Evolutionary conservation across 192 early-diverging fungal species (phyloP), one percentile per base, ranked within the genome.

Genomic region (Dissophora ornata): DNA sequence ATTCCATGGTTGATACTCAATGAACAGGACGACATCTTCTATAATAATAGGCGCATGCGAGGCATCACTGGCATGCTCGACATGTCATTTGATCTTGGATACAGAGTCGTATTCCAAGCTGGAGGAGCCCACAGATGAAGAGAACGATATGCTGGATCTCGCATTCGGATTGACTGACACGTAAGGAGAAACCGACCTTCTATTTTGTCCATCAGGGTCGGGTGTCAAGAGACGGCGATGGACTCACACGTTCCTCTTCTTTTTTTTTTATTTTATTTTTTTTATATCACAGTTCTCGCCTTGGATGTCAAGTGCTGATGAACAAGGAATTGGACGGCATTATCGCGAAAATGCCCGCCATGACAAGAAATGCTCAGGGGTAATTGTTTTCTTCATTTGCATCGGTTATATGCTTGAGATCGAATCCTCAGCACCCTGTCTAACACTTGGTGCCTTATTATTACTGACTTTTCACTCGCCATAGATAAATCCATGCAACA

Each of bases 81-180:
- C 95, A 1, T 97, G 96, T 73, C 97, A 98, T 77, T 88, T 98
- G 18, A 93, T 98, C 32, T 81, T 95, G 59, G 92, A 94, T 1
- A 84, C 85, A 42, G 82, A 92, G 26, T 88, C 90, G 53, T 98
- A 88, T 75, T 88, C 92, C 13, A 90, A 87, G 57, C 81, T 98
- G 62, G 93, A 92, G 18, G 96, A 97, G 80, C 96, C 97, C 0
- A 88, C 90, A 1, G 97, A 98, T 79, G 97, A 98, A 78, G 97
- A 98, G 58, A 96, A 97, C 77, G 97, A 98, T 71, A 97, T 98
- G 96, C 81, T 98, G 49, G 97, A 98, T 82, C 75, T 98, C 69
- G 96, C 96, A 16, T 98, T 97, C 84, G 96, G 94, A 9, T 83
- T 97, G 61, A 97, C 96, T 5, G 95, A 97, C 49, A 98, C 96